Percentiles rank a stretch among this genome's conserved stretches.
Evolutionary conservation across 129 eudicot species (phyloP).

Genomic region (Glebionis coronaria): DNA sequence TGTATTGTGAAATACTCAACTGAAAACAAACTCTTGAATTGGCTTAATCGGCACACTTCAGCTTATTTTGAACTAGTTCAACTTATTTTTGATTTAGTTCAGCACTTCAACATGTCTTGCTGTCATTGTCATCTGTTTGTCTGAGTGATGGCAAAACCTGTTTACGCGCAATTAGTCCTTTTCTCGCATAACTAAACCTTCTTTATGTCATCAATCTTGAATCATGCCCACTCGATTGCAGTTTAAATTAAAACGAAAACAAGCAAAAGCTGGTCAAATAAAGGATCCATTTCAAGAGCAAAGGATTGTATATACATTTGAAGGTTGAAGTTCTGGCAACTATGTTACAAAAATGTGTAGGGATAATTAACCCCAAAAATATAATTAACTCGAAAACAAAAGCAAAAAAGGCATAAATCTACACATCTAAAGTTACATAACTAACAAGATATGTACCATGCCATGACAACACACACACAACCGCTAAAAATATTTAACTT

Average conservation of each 20-base stretch:
- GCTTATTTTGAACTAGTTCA: no score
- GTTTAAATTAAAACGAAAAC: neutral
- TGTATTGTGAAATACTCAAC: no score
- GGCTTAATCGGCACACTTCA: no score
- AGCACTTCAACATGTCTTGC: no score
- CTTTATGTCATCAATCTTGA: neutral
- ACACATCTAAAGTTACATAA: conserved; percentile 34
- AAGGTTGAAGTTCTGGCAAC: conserved; percentile 23
- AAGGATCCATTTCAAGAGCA: neutral
- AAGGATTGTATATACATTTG: conserved; percentile 35
- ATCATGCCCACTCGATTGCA: neutral
- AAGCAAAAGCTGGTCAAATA: no score
- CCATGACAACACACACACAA: conserved; percentile 18
- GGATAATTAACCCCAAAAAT: conserved; percentile 18
- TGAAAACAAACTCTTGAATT: no score
- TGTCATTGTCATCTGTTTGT: neutral
- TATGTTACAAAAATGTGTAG: conserved; percentile 40
- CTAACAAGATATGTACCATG: conserved; percentile 43
- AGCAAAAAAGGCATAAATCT: conserved; percentile 32
- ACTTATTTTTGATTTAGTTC: no score
- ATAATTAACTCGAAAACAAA: conserved; percentile 8
- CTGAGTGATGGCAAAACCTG: neutral
- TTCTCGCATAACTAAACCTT: neutral
- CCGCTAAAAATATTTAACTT: conserved; percentile 19
- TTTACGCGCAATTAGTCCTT: neutral